Conservation (phyloP, 371 early-diverging fungal species). For the Dichotomocladium elegans region DNA sequence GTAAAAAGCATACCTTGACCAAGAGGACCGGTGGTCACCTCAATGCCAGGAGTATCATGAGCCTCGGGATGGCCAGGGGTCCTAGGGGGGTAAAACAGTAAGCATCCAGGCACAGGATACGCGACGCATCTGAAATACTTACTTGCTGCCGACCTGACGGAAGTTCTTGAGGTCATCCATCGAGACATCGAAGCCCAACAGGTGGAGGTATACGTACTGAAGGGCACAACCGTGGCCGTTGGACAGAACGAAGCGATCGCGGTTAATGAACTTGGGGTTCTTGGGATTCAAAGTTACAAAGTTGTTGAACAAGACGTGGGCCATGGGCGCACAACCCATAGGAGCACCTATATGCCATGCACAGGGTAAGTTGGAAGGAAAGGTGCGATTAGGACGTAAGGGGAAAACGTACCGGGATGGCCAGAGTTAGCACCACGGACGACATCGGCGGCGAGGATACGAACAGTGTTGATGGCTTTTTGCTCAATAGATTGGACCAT, state of each 20-base stretch:
- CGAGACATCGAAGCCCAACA: constrained; percentile 86
- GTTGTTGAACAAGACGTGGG: constrained; percentile 87
- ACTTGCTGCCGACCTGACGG: constrained; percentile 89
- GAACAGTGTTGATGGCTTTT: constrained; percentile 87
- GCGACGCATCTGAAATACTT: constrained; percentile 22
- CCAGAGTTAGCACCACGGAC: constrained; percentile 96
- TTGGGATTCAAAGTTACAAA: constrained; percentile 83
- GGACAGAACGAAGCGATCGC: constrained; percentile 98
- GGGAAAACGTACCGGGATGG: constrained; percentile 92
- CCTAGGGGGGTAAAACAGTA: neutral
- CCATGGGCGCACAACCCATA: constrained; percentile 98
- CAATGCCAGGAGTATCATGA: constrained; percentile 86
- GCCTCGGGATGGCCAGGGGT: constrained; percentile 94
- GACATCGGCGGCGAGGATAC: constrained; percentile 91
- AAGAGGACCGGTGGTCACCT: constrained; percentile 98
- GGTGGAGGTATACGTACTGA: constrained; percentile 91
- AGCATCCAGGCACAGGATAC: neutral
- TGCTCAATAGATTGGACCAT: constrained; percentile 60
- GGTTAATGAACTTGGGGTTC: constrained; percentile 85
- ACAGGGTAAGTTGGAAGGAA: too few relatives aligned
- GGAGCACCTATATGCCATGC: constrained; percentile 71
- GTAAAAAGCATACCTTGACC: constrained; percentile 89
- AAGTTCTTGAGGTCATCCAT: constrained; percentile 95
- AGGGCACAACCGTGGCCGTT: constrained; percentile 99
- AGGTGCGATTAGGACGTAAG: too few relatives aligned